These are phyloP conservation scores for Globisporangium recalcitrans DNA, from an alignment of 352 stramenopile species.

Conservation along the genomic window DNA sequence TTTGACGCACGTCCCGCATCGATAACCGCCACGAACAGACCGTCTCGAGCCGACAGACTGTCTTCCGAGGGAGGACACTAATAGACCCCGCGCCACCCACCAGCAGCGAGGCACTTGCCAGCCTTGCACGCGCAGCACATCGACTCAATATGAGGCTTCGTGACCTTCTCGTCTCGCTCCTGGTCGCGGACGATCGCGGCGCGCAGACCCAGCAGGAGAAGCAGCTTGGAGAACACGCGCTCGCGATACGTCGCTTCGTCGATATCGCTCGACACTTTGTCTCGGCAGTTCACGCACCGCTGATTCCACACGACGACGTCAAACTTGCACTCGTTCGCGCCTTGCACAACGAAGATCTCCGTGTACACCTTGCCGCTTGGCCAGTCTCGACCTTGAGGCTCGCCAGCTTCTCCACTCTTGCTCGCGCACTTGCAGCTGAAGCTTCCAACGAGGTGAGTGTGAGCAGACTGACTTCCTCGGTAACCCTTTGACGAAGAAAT, in stretches of 20 bases:
- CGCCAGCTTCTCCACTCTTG: not conserved
- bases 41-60: not conserved
- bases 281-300: slow-evolving; percentile 16
- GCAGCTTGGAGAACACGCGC: slow-evolving; percentile 23
- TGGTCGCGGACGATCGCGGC: not conserved
- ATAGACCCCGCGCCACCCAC: not conserved
- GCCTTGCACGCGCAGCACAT: slow-evolving; percentile 23
- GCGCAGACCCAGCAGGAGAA: slow-evolving; percentile 18
- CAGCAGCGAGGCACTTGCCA: slow-evolving; percentile 16
- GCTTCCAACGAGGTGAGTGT: not conserved
- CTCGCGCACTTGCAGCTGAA: slow-evolving; percentile 4
- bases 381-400: not conserved
- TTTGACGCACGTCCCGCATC: not conserved
- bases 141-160: slow-evolving; percentile 16
- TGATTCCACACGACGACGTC: slow-evolving; percentile 25
- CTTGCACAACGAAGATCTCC: slow-evolving; percentile 16
- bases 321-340: slow-evolving; percentile 13
- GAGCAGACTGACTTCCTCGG: not conserved
- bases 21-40: not conserved
- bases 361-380: slow-evolving; percentile 22
- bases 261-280: slow-evolving; percentile 12
- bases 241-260: slow-evolving; percentile 18
- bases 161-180: slow-evolving; percentile 10
- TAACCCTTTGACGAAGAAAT: not conserved
- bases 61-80: not conserved